Conservation (phyloP, 2,329 filamentous ascomycete genomes). For the Pseudogymnoascus sp. region DNA sequence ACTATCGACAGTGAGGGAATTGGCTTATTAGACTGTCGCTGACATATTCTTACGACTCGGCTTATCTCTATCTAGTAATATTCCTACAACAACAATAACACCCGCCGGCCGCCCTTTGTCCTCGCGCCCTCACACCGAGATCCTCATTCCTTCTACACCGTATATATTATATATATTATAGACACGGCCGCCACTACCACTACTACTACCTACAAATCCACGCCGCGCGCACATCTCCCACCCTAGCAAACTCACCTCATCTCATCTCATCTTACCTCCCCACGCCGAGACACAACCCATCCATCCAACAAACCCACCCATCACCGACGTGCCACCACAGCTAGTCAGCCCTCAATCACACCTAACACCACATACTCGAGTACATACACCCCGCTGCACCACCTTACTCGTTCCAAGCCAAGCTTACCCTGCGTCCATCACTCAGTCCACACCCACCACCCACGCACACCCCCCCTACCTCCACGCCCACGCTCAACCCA, state of each 20-base stretch:
- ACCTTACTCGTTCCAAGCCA: neutral
- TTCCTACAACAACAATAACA: neutral
- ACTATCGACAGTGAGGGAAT: neutral
- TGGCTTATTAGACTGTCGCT: neutral
- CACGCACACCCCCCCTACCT: neutral
- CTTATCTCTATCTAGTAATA: too few relatives aligned
- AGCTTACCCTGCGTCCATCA: neutral
- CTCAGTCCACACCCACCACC: neutral
- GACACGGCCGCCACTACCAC: neutral
- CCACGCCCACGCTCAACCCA: neutral
- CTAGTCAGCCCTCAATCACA: neutral
- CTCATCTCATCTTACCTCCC: neutral
- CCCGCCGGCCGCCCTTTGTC: neutral
- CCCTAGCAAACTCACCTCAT: neutral
- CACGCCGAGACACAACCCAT: neutral
- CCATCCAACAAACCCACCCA: neutral
- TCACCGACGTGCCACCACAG: neutral
- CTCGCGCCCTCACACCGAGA: neutral
- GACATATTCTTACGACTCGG: too few relatives aligned
- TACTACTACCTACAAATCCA: neutral
- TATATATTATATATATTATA: too few relatives aligned
- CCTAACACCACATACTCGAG: neutral
- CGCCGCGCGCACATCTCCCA: neutral
- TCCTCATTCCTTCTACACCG: neutral
- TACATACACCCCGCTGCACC: neutral